A percentile compares a stretch with the other conserved stretches of the same genome.
These are phyloP conservation scores for Penicillium sp. DNA, from an alignment of 2,329 filamentous ascomycete species.

Conservation along the genomic window DNA sequence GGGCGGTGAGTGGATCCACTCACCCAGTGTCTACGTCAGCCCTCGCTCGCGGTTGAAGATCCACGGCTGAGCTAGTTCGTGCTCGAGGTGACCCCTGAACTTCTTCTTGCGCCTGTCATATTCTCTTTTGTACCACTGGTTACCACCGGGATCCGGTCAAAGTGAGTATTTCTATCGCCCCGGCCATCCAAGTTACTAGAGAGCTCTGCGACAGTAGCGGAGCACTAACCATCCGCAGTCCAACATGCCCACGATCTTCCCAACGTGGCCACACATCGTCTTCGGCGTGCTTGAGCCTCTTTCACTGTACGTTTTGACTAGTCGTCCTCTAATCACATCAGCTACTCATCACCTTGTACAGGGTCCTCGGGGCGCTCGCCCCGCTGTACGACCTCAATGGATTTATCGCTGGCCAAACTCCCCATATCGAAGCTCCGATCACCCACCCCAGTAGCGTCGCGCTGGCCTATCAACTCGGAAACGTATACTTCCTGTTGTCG, in stretches of 20 bases:
- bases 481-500: slow-evolving; percentile 65
- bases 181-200: neutral
- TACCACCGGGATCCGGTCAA: neutral
- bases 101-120: neutral
- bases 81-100: neutral
- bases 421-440: slow-evolving; percentile 32
- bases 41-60: neutral
- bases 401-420: slow-evolving; percentile 65
- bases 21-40: slow-evolving; percentile 12
- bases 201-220: neutral
- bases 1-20: slow-evolving; percentile 11
- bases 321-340: neutral
- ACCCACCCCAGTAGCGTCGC: slow-evolving; percentile 47
- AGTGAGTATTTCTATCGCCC: neutral
- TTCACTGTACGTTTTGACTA: slow-evolving; percentile 55
- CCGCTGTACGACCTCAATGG: slow-evolving; percentile 57
- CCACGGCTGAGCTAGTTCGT: neutral
- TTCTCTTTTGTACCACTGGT: neutral
- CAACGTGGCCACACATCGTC: slow-evolving; percentile 61
- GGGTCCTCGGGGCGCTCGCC: slow-evolving; percentile 59
- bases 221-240: neutral
- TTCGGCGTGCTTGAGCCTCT: slow-evolving; percentile 69
- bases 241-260: slow-evolving; percentile 52
- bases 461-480: slow-evolving; percentile 67
- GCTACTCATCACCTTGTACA: slow-evolving; percentile 29